Evolutionary conservation across 2,329 filamentous ascomycete genomes (phyloP), one percentile per base, ranked within the genome.

Genomic region (Diplodia corticola): DNA sequence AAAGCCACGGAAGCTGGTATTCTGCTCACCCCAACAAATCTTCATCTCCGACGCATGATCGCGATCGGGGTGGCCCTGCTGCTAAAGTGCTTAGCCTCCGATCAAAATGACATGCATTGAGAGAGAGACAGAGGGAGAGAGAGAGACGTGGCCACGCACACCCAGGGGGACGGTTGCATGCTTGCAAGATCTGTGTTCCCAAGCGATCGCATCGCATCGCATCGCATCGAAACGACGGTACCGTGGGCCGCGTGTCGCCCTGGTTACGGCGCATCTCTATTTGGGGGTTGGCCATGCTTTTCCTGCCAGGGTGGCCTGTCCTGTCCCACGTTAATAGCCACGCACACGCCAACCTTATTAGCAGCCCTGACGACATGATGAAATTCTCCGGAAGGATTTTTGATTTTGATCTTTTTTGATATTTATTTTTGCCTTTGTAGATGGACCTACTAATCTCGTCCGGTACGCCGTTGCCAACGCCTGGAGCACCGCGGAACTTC

Each of bases 261-360:
- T 44, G 40, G 40, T 44, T 44, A 44, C 40, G 35, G 5, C n/a
- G 17, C 5, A n/a, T 40, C 17, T 49, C 13, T 50, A 12, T 50
- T 24, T 50, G 46, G n/a, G 37, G 12, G 37, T 13, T n/a, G n/a
- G 37, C 9, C 37, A 4, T 49, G n/a, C 9, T 49, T 12, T 4
- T 13, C 26, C 49, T 10, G 49, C 17, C 37, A 28, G 24, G 20
- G 10, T 20, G 28, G 5, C 9, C 20, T n/a, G n/a, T n/a, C n/a
- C n/a, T n/a, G 10, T 20, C 24, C 54, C 15, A 46, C 6, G n/a
- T 4, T 24, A 59, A 28, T 59, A 59, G 37, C 13, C 13, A 17
- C 13, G 57, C 57, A 61, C 57, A 35, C 28, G 26, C 57, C 57
- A 61, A 3, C 57, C n/a, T n/a, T n/a, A n/a, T 61, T 61, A 50